Evolutionary conservation across 495 filamentous ascomycete species (phyloP), one percentile per base, ranked within the genome.

Genomic region (Lasiosphaeriaceae sp.): DNA sequence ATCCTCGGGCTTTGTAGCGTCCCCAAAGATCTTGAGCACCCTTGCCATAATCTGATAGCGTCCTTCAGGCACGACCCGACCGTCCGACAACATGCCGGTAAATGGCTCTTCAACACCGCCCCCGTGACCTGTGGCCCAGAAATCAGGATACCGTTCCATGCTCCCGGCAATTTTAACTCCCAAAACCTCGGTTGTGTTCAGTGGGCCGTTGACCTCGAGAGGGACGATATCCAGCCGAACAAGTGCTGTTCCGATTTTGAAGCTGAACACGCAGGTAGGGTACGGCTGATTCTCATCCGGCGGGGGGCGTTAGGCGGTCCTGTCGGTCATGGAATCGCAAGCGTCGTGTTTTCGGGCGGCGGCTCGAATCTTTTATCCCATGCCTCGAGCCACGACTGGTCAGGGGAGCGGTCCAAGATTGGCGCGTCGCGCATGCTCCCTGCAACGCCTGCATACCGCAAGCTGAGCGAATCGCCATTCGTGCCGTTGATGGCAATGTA

Each of bases 391-490:
- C 64, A 59, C 8, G 62, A 67, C 5, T 58, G 53, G 56, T 72
- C 67, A 9, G 26, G 26, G 4, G 26, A 4, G 26, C 4, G 9
- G 26, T 31, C 3, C 9, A 76, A 61, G 19, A 70, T 66, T 22
- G 59, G 62, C 14, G 67, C 63, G 20, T 56, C 57, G 21, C 67
- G 63, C 47, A 79, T 49, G 57, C 67, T 72, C 3, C 74, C 72
- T 2, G 67, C 66, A 3, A 72, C 70, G 12, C 76, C 76, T 48
- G 74, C 67, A 52, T 79, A 78, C 1, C 74, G 76, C 1, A 79
- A 52, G 11, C 68, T 67, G 20, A 76, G 62, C 19, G 65, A 60
- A 17, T 72, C 69, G 23, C 72, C 74, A 56, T 72, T 71, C 2
- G 72, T 72, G 52, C 68, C 66, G 49, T 71, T 76, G 49, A 79